These are phyloP conservation scores for Ophiostoma sp. DNA, from an alignment of 2,329 filamentous ascomycete genomes.

Conservation along the genomic window DNA sequence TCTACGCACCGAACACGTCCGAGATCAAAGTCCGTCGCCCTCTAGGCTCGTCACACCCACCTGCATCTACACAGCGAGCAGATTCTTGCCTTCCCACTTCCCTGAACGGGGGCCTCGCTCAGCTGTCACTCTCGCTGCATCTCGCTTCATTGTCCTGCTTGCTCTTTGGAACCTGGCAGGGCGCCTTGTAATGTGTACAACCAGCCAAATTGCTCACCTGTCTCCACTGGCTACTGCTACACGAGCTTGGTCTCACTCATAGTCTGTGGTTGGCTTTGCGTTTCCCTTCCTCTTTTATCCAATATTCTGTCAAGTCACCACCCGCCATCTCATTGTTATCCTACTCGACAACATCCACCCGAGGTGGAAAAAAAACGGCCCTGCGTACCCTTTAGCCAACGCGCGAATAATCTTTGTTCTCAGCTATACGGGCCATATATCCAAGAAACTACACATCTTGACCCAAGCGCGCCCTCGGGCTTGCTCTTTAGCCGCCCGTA, in stretches of 20 bases:
- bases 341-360: background rate
- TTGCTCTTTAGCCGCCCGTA: background rate
- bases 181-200: slow-evolving; percentile 24
- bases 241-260: slow-evolving; percentile 21
- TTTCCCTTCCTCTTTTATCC: background rate
- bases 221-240: slow-evolving; percentile 21
- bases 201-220: slow-evolving; percentile 19
- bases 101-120: slow-evolving; percentile 3
- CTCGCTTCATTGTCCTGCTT: slow-evolving; percentile 23
- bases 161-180: slow-evolving; percentile 19
- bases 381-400: background rate
- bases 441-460: background rate
- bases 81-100: background rate
- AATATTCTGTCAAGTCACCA: slow-evolving; percentile 7
- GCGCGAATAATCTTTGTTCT: background rate
- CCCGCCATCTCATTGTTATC: background rate
- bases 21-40: background rate
- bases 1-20: slow-evolving; percentile 7
- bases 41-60: background rate
- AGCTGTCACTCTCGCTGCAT: slow-evolving; percentile 24
- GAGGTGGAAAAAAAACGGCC: background rate
- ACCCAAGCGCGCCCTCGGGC: background rate
- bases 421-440: background rate
- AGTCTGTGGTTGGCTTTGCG: slow-evolving; percentile 1
- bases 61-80: background rate